phyloP scores from a whole-genome alignment of 2,329 filamentous ascomycete genomes.

The Fusarium mexicanum region DNA sequence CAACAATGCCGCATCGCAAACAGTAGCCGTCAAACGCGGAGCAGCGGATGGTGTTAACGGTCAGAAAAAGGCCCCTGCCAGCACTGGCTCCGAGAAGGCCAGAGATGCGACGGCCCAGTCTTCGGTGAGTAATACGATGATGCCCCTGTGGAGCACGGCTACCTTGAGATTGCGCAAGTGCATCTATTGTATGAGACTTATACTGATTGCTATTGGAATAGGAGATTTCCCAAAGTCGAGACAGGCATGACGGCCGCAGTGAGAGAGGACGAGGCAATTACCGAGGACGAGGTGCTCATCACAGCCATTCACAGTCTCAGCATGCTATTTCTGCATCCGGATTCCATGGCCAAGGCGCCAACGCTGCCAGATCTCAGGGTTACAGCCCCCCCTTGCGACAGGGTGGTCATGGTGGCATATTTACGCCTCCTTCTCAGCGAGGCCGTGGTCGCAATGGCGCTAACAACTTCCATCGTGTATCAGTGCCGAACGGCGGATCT shows the following conservation, averaged over 20 bases:
- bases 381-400: conserved; percentile 59
- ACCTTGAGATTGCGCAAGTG: neutral
- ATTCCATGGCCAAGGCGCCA: conserved; percentile 50
- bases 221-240: conserved; percentile 44
- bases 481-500: conserved; percentile 49
- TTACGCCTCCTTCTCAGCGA: conserved; percentile 47
- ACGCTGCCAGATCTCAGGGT: conserved; percentile 48
- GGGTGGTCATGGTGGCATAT: conserved; percentile 49
- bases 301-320: conserved; percentile 49
- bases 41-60: conserved; percentile 53
- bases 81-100: conserved; percentile 50
- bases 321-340: conserved; percentile 40
- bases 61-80: conserved; percentile 56
- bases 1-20: conserved; percentile 51
- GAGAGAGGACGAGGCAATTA: conserved; percentile 57
- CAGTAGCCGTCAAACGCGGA: conserved; percentile 55
- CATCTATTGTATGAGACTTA: neutral
- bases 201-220: conserved; percentile 22
- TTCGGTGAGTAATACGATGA: conserved; percentile 51
- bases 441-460: conserved; percentile 49
- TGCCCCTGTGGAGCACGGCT: neutral
- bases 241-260: conserved; percentile 52
- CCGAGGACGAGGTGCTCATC: conserved; percentile 58
- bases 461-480: conserved; percentile 53
- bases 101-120: conserved; percentile 52